Percentiles rank a stretch among this genome's conserved stretches.
Evolutionary conservation across 2,329 filamentous ascomycete genomes (phyloP).

Genomic region (Penicillium sp.): DNA sequence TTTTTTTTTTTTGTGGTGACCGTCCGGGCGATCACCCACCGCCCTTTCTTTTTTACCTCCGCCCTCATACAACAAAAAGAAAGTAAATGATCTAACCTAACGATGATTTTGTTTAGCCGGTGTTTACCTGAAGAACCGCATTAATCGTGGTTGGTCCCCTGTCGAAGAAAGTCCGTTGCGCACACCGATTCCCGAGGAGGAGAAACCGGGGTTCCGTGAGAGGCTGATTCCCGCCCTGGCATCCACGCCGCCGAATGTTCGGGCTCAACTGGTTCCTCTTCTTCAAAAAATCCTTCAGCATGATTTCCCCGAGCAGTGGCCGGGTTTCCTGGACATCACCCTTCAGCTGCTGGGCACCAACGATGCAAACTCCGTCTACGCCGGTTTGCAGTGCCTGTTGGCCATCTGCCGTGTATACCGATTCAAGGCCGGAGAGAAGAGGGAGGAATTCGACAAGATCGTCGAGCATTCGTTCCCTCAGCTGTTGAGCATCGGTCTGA

Average conservation of each 20-base stretch:
- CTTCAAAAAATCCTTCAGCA: conserved; percentile 92
- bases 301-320: conserved; percentile 93
- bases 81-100: too few species aligned
- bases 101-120: too few species aligned
- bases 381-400: conserved; percentile 84
- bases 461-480: conserved; percentile 84
- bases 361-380: conserved; percentile 76
- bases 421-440: conserved; percentile 74
- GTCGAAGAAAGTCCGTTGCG: conserved; percentile 65
- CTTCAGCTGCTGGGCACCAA: conserved; percentile 79
- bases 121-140: conserved; percentile 95
- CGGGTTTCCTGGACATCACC: conserved; percentile 85
- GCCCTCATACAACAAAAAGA: too few species aligned
- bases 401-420: conserved; percentile 92
- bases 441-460: conserved; percentile 86
- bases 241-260: conserved; percentile 67
- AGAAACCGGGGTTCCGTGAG: conserved; percentile 78
- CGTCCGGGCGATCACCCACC: too few species aligned
- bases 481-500: conserved; percentile 75
- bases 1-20: too few species aligned
- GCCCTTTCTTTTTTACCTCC: too few species aligned
- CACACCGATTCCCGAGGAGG: conserved; percentile 72
- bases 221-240: conserved; percentile 84
- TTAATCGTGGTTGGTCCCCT: conserved; percentile 81
- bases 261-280: conserved; percentile 85